phyloP scores from a whole-genome alignment of 176 grass and related monocot species.

The sorghum (Sorghum bicolor) region DNA sequence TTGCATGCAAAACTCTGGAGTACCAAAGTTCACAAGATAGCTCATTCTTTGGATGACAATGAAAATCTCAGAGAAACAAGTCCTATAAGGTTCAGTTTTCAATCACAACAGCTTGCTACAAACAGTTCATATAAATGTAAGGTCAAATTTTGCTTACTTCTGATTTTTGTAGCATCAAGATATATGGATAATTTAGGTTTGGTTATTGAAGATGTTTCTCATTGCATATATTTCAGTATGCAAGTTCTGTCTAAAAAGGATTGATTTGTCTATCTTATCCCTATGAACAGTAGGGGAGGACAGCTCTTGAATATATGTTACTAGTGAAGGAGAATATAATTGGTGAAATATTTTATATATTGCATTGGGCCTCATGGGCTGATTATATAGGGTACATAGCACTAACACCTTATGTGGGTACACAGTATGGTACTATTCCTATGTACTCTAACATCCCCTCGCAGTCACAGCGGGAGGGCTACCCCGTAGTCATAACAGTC shows the following conservation, averaged over 20 bases:
- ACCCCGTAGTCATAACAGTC: no score
- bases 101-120: conserved; percentile 1
- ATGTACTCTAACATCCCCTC: no score
- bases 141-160: not conserved
- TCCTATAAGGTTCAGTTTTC: not conserved
- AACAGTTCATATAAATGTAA: conserved; percentile 38
- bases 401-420: no score
- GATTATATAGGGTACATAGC: no score
- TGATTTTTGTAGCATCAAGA: not conserved
- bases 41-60: conserved; percentile 19
- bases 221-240: not conserved
- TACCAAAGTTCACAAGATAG: conserved; percentile 25
- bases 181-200: not conserved
- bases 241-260: not conserved
- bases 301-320: not conserved
- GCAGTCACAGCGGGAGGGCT: no score
- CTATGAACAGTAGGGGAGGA: not conserved
- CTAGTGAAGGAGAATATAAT: no score
- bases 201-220: conserved; percentile 5
- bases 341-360: no score
- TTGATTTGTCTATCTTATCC: not conserved
- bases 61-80: not conserved
- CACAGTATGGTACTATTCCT: no score
- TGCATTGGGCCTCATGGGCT: no score
- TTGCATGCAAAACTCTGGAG: not conserved